These are phyloP conservation scores for Citrullus mucosospermus DNA, from an alignment of 306 rosid genomes.

Conservation along the genomic window DNA sequence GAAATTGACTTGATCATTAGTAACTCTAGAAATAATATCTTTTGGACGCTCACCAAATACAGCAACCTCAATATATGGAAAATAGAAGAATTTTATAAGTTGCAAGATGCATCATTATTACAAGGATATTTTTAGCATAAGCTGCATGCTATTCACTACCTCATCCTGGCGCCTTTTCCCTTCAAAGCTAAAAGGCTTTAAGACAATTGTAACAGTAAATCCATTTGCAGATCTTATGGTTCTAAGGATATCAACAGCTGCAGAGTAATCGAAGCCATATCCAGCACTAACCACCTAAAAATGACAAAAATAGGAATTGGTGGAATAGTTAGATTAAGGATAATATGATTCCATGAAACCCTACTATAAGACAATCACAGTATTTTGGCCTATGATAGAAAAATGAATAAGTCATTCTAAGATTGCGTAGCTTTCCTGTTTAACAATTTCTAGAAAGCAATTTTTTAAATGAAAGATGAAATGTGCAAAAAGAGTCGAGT, in stretches of 20 bases:
- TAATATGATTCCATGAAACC: background rate
- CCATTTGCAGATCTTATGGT: conserved; percentile 55
- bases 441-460: background rate
- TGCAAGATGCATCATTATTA: background rate
- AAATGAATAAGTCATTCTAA: background rate
- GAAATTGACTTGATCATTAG: conserved; percentile 13
- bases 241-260: conserved; percentile 50
- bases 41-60: background rate
- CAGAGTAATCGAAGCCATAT: conserved; percentile 56
- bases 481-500: background rate
- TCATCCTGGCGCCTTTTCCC: conserved; percentile 77
- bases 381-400: background rate
- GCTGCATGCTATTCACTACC: conserved; percentile 31
- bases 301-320: background rate
- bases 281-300: conserved; percentile 92
- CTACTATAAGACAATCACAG: background rate
- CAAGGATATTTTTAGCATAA: background rate
- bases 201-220: conserved; percentile 48
- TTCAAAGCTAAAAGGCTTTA: conserved; percentile 93
- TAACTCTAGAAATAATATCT: background rate
- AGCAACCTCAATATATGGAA: background rate
- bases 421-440: background rate
- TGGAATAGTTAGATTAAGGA: background rate
- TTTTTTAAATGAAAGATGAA: background rate
- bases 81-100: background rate